These are phyloP conservation scores for Lentinula aciculospora DNA, from an alignment of 768 basidiomycete genomes.

Conservation along the genomic window DNA sequence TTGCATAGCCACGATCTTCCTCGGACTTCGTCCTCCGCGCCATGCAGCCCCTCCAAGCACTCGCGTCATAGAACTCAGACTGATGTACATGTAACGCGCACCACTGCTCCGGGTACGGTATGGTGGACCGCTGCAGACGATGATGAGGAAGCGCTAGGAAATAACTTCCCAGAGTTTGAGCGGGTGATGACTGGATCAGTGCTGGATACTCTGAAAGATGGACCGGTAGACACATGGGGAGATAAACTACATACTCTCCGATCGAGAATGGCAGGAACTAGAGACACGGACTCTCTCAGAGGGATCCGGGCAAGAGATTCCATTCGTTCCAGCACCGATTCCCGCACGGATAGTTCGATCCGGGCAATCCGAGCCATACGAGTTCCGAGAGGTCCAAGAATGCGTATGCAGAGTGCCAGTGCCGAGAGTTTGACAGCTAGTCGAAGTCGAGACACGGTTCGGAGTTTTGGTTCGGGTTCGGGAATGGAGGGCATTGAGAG, in stretches of 20 bases:
- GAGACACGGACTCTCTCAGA: not conserved
- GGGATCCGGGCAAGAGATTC: not conserved
- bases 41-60: not conserved
- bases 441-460: not conserved
- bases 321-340: not conserved
- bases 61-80: not conserved
- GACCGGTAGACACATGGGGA: not conserved
- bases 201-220: not conserved
- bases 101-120: not conserved
- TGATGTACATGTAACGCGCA: not conserved
- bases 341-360: not conserved
- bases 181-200: not conserved
- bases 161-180: not conserved
- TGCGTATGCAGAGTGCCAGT: conserved; percentile 4
- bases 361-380: not conserved
- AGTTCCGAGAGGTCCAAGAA: not conserved
- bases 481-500: conserved; percentile 1
- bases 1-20: not conserved
- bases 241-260: not conserved
- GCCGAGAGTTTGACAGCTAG: not conserved
- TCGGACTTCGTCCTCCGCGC: not conserved
- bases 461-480: not conserved
- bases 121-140: not conserved
- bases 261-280: not conserved
- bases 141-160: not conserved